Evolutionary conservation across 1,284 basidiomycete species (phyloP).

Genomic region (Ceratobasidium sp.): DNA sequence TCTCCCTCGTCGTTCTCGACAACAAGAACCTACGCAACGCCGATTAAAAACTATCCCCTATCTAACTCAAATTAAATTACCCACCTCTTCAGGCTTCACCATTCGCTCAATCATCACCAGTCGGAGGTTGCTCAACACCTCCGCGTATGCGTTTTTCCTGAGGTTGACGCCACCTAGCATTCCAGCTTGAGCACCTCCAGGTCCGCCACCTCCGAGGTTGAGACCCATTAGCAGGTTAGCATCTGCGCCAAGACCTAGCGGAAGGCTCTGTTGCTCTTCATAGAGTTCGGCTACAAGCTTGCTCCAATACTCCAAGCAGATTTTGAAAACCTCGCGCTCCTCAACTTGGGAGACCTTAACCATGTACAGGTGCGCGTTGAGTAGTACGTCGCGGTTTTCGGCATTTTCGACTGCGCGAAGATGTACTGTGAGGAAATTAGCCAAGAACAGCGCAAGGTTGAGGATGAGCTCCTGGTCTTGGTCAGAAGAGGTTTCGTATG

Average conservation of each 20-base stretch:
- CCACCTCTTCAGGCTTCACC: conserved; percentile 99
- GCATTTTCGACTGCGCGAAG: conserved; percentile 93
- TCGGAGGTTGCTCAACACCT: conserved; percentile 93
- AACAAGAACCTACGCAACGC: conserved; percentile 79
- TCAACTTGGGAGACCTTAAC: conserved; percentile 99
- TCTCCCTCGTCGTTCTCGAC: conserved; percentile 99
- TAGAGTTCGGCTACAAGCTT: conserved; percentile 99
- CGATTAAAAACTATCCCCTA: conserved; percentile 22
- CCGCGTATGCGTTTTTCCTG: conserved; percentile 94
- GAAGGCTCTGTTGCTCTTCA: conserved; percentile 93
- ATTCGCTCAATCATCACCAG: conserved; percentile 98
- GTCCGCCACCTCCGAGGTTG: conserved; percentile 76
- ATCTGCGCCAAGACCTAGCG: conserved; percentile 68
- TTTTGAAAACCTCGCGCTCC: conserved; percentile 99
- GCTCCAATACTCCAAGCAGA: conserved; percentile 98
- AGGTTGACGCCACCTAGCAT: conserved; percentile 81
- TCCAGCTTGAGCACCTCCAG: conserved; percentile 55
- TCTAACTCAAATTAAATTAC: conserved; percentile 48
- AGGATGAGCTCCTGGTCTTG: conserved; percentile 97
- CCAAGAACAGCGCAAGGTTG: conserved; percentile 95
- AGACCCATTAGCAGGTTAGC: conserved; percentile 94
- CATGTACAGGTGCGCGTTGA: conserved; percentile 98
- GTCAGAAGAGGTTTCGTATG: conserved; percentile 91
- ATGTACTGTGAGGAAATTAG: conserved; percentile 94
- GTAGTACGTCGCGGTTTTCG: conserved; percentile 89